Conservation (phyloP, 805 yeast species). For the Torulaspora microellipsoides region DNA sequence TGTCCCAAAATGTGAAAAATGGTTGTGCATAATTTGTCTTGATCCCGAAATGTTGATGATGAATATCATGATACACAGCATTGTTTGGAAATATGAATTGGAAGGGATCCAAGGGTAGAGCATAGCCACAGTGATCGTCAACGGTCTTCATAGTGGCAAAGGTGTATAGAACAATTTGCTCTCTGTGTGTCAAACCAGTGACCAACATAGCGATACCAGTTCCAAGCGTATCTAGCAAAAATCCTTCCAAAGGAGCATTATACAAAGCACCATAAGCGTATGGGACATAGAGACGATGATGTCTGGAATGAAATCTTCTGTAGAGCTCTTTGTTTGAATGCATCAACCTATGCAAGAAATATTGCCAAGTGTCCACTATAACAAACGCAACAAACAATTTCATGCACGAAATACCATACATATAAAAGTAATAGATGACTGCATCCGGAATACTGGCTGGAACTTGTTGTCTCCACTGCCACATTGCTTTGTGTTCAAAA, state of each 20-base stretch:
- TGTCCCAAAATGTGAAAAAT: slow-evolving; percentile 93
- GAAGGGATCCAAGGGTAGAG: slow-evolving; percentile 86
- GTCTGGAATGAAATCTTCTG: slow-evolving; percentile 84
- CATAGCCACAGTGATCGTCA: slow-evolving; percentile 98
- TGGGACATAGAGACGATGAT: slow-evolving; percentile 91
- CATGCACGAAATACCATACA: slow-evolving; percentile 57
- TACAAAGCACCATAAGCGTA: slow-evolving; percentile 95
- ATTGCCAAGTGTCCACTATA: slow-evolving; percentile 94
- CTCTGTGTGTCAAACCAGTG: slow-evolving; percentile 68
- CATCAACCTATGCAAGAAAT: slow-evolving; percentile 83
- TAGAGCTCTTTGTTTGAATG: slow-evolving; percentile 75
- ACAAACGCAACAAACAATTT: slow-evolving; percentile 60
- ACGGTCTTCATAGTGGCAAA: slow-evolving; percentile 95
- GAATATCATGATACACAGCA: slow-evolving; percentile 94
- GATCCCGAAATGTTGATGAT: slow-evolving; percentile 94
- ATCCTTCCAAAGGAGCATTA: slow-evolving; percentile 93
- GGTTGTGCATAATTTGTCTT: slow-evolving; percentile 94
- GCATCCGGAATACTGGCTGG: slow-evolving; percentile 43
- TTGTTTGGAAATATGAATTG: slow-evolving; percentile 91
- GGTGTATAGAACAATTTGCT: slow-evolving; percentile 65
- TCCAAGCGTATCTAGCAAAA: slow-evolving; percentile 84
- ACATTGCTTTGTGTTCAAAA: slow-evolving; percentile 44
- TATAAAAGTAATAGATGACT: slow-evolving; percentile 49
- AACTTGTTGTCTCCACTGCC: slow-evolving; percentile 38
- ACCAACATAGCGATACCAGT: slow-evolving; percentile 75